phyloP scores from a whole-genome alignment of 495 filamentous ascomycete species.

The Rusavskia elegans region DNA sequence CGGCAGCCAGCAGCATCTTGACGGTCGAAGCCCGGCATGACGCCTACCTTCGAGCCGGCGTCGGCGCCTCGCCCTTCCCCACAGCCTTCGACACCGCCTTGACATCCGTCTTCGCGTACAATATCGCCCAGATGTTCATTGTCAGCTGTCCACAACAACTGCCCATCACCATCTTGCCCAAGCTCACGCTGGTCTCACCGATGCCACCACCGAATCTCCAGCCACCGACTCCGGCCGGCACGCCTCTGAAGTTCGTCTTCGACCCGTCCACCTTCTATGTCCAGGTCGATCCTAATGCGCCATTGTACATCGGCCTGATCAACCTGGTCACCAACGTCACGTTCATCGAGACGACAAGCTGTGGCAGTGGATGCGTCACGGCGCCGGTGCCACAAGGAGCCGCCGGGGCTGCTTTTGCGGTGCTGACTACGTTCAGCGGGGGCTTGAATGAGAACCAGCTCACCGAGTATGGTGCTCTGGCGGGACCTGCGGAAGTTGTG shows the following conservation, averaged over 20 bases:
- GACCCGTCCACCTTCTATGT: conserved; percentile 16
- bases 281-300: conserved; percentile 9
- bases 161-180: conserved; percentile 13
- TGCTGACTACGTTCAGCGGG: conserved; percentile 14
- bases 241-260: conserved; percentile 11
- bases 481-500: conserved; percentile 16
- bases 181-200: conserved; percentile 13
- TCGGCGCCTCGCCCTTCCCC: conserved; percentile 28
- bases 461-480: conserved; percentile 13
- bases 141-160: conserved; percentile 26
- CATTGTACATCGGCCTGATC: conserved; percentile 16
- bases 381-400: conserved; percentile 14
- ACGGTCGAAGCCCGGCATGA: conserved; percentile 39
- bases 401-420: conserved; percentile 16
- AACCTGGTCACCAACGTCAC: conserved; percentile 14
- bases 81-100: conserved; percentile 35
- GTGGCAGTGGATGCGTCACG: conserved; percentile 9
- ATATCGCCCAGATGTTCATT: conserved; percentile 38
- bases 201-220: conserved; percentile 10
- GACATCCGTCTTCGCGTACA: conserved; percentile 32
- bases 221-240: conserved; percentile 12
- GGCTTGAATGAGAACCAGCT: conserved; percentile 11
- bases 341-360: conserved; percentile 13
- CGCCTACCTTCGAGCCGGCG: conserved; percentile 30
- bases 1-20: conserved; percentile 35